Evolutionary conservation across 1,284 basidiomycete species (phyloP).

Genomic region (Moniliophthora roreri): DNA sequence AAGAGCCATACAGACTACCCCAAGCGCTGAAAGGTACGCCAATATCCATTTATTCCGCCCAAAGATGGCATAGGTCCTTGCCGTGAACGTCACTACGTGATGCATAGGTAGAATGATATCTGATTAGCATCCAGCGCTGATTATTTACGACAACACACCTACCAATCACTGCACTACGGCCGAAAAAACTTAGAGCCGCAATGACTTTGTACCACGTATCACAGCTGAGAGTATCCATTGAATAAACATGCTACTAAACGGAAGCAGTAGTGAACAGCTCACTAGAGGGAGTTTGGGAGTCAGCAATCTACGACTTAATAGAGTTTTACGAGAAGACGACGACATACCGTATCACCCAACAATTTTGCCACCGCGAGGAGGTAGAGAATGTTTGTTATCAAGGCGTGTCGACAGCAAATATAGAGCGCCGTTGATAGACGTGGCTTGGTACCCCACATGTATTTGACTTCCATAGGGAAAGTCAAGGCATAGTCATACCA

Average conservation of each 20-base stretch:
- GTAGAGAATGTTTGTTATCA: constrained; percentile 35
- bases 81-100: constrained; percentile 25
- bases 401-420: constrained; percentile 35
- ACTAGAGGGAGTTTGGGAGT: too few relatives aligned
- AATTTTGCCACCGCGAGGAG: constrained; percentile 26
- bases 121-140: constrained; percentile 11
- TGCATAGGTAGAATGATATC: not conserved
- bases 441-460: constrained; percentile 32
- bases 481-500: constrained; percentile 36
- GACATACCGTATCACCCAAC: constrained; percentile 19
- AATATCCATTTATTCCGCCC: constrained; percentile 23
- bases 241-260: too few relatives aligned
- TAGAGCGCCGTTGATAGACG: constrained; percentile 33
- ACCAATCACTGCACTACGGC: constrained; percentile 13
- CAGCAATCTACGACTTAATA: not conserved
- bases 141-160: constrained; percentile 1
- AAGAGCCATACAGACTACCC: constrained; percentile 24
- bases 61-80: constrained; percentile 28
- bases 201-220: constrained; percentile 11
- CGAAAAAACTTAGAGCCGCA: constrained; percentile 12
- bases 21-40: constrained; percentile 22
- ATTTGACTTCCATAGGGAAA: constrained; percentile 31
- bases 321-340: too few relatives aligned
- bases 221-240: constrained; percentile 12
- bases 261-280: too few relatives aligned